Evolutionary conservation across 495 filamentous ascomycete species (phyloP), one percentile per base, ranked within the genome.

Genomic region (Cetradonia linearis): DNA sequence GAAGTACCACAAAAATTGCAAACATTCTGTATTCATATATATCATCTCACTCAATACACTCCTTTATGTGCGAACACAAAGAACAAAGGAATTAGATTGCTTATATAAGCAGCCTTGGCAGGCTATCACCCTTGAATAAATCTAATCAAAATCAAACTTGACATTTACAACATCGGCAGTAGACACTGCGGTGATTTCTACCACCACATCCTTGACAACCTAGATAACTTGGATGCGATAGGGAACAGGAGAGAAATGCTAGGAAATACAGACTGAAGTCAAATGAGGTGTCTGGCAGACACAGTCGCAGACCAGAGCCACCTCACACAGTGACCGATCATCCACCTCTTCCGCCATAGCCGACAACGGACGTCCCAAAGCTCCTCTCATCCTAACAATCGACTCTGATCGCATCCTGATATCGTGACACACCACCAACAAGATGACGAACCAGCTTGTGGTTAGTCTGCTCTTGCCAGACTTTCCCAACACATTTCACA

Each of bases 401-500:
- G 18, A 18, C 27, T n/a, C 18, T 16, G 55, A 38, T 27, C 31
- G 30, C 54, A 28, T n/a, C 38, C 34, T 44, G 33, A 23, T 36
- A 48, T 48, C 33, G 38, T 28, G 38, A 10, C 46, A 38, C 20
- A 55, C 47, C 20, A 44, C 55, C n/a, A 44, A 36, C 62, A 66
- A 65, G 42, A 85, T 85, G 82, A 83, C 82, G 64, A 84, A 85
- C 72, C 74, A 77, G 69, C 75, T 79, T 70, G 81, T 85, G 75
- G 82, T 85, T 67, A 82, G 82, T 83, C 62, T 66, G 69, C 59
- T 59, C 64, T 60, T 65, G 37, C 37, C 57, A 62, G 66, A 63
- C 46, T 66, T 56, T 62, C 63, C 30, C 55, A 58, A 38, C 62
- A 61, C 54, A n/a, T 40, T 49, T 53, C 64, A 55, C 36, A 36